Base-by-base conservation (phyloP, 805 yeast species). In the Torulaspora microellipsoides region DNA sequence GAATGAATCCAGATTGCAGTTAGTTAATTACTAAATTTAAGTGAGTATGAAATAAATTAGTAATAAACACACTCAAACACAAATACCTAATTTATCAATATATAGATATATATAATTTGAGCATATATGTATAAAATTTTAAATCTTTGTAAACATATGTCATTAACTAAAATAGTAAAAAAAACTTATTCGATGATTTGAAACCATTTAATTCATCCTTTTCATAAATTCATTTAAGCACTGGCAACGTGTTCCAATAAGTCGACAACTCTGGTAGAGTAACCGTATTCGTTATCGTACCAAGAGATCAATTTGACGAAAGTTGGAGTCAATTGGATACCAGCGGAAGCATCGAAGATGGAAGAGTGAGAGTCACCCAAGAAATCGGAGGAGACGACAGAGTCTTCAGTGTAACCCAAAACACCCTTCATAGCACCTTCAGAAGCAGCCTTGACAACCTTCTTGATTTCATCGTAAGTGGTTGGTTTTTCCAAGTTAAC, bases 201-300 rank as follows among this genome's bases (percentile, higher is more conserved):
- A 20, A 20, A 20, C 25, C 25, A 20, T 20, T 15, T 23, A 15
- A 27, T 13, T 15, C 29, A 27, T 14, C 32, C 15, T 23, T 34
- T 34, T 43, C 42, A 34, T 35, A 37, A 43, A 43, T 29, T 43
- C 46, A 42, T 53, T 52, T 55, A 55, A 48, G 52, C 52, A 29
- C 66, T 67, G 58, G 83, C 81, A 64, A 79, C 78, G 73, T 75
- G 78, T 69, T 77, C 74, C 60, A 80, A 75, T 67, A 80, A 76
- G 70, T 80, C 86, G 58, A 80, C 83, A 56, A 80, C 86, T 77
- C 86, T 78, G 73, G 82, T 76, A 58, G 83, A 78, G 79, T 80
- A 80, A 70, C 85, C 85, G 72, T 65, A 80, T 72, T 80, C 86
- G 71, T 80, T 80, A 69, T 80, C 86, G 74, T 80, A 80, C 85